phyloP scores from a whole-genome alignment of 2,329 filamentous ascomycete genomes.

The Plectosphaerella plurivora region DNA sequence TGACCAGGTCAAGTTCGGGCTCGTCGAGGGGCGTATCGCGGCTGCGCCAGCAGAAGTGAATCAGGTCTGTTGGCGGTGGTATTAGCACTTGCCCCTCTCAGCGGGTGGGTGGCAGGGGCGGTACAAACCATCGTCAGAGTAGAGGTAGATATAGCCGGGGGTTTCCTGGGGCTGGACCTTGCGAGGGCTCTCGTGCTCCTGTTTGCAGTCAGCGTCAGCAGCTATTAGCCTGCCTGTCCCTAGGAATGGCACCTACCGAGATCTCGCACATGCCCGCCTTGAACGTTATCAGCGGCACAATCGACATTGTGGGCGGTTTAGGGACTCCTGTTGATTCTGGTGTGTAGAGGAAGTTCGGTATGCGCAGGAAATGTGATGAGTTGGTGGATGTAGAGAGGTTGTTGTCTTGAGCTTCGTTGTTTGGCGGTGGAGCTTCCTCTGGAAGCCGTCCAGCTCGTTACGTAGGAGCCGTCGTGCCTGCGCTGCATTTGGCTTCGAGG shows the following conservation, averaged over 20 bases:
- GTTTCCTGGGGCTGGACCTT: slow-evolving; percentile 70
- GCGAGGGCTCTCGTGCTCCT: slow-evolving; percentile 51
- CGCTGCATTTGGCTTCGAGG: too few species aligned
- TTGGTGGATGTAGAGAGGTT: neutral
- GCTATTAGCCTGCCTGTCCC: neutral
- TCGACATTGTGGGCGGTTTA: slow-evolving; percentile 59
- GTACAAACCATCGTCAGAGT: slow-evolving; percentile 75
- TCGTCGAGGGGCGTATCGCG: slow-evolving; percentile 65
- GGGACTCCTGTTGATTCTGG: neutral
- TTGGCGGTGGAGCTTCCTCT: slow-evolving; percentile 1
- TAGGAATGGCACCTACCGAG: slow-evolving; percentile 49
- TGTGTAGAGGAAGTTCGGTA: neutral
- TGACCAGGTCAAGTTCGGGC: slow-evolving; percentile 83
- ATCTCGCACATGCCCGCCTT: slow-evolving; percentile 89
- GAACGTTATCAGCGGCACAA: slow-evolving; percentile 86
- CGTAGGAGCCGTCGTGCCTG: slow-evolving; percentile 3
- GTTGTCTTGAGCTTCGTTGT: neutral
- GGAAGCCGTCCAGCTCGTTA: neutral
- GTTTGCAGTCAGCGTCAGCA: slow-evolving; percentile 12
- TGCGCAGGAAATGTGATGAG: neutral
- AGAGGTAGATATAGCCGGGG: slow-evolving; percentile 87
- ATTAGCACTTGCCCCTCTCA: neutral
- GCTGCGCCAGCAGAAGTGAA: slow-evolving; percentile 96
- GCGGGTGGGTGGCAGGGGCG: neutral
- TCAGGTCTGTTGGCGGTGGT: slow-evolving; percentile 55